phyloP scores from a whole-genome alignment of 192 early-diverging fungal genomes.

The Dissophora ornata region DNA sequence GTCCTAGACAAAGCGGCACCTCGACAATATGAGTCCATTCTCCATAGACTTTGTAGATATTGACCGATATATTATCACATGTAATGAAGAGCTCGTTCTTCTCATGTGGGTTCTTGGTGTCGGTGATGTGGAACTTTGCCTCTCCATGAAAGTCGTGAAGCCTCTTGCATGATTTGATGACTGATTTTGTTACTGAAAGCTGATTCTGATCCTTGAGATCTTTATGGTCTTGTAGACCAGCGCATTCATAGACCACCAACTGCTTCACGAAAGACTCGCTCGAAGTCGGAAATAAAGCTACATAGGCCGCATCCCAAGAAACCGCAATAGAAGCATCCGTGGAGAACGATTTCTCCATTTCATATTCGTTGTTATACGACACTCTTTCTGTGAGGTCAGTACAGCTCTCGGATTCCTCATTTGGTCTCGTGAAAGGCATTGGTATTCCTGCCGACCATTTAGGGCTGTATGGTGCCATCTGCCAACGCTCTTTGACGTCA shows the following conservation, averaged over 20 bases:
- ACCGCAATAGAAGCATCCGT: constrained; percentile 2
- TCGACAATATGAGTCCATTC: not conserved
- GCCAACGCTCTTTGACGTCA: not conserved
- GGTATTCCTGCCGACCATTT: constrained; percentile 1
- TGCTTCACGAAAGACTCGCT: not conserved
- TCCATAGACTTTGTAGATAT: constrained; percentile 4
- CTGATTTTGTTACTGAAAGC: too few species aligned
- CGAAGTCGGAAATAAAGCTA: constrained; percentile 11
- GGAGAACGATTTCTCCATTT: not conserved
- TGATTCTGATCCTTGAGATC: too few species aligned
- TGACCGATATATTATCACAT: constrained; percentile 7
- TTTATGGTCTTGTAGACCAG: not conserved
- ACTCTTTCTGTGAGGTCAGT: too few species aligned
- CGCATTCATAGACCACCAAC: constrained; percentile 2
- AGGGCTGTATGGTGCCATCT: not conserved
- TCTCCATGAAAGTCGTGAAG: constrained; percentile 12
- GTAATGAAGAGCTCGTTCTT: constrained; percentile 18
- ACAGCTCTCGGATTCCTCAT: too few species aligned
- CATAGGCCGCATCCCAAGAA: constrained; percentile 10
- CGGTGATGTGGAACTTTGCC: constrained; percentile 11
- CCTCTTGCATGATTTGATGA: too few species aligned
- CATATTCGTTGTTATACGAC: not conserved
- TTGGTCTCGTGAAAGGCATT: not conserved
- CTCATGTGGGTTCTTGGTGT: constrained; percentile 8
- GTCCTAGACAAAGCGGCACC: constrained; percentile 6